A percentile compares a stretch with the other conserved stretches of the same genome.
Evolutionary conservation across 306 rosid species (phyloP).

Genomic region (Hippophae tibetana): DNA sequence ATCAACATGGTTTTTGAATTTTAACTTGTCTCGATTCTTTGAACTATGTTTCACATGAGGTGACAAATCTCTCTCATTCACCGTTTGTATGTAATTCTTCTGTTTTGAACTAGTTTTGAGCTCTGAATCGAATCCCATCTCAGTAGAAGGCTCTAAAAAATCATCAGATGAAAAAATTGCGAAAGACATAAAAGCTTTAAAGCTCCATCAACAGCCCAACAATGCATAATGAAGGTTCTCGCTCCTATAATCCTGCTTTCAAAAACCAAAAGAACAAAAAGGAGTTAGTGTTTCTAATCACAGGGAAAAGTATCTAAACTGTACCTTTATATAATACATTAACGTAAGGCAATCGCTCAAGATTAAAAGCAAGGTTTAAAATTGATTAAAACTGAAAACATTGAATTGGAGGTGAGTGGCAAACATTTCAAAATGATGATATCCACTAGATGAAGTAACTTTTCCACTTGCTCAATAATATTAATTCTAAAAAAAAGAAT

Average conservation of each 20-base stretch:
- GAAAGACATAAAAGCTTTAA: constrained; percentile 23
- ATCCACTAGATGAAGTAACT: no score
- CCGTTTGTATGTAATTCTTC: constrained; percentile 31
- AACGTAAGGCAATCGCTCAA: not conserved
- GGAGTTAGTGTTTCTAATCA: not conserved
- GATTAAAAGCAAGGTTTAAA: no score
- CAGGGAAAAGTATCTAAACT: not conserved
- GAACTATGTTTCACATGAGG: constrained; percentile 28
- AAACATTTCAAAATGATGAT: no score
- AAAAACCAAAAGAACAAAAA: constrained; percentile 1
- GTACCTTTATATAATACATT: not conserved
- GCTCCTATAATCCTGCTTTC: not conserved
- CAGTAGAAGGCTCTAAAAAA: constrained; percentile 28
- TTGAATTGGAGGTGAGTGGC: no score
- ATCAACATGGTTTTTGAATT: constrained; percentile 26
- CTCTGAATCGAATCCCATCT: constrained; percentile 43
- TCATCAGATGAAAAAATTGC: constrained; percentile 19
- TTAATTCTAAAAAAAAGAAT: no score
- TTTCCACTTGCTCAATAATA: no score
- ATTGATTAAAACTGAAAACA: no score
- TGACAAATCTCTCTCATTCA: constrained; percentile 24
- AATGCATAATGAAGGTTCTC: constrained; percentile 10
- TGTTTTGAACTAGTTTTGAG: constrained; percentile 33
- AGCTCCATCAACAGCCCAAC: constrained; percentile 14
- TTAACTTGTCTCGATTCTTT: constrained; percentile 21